Evolutionary conservation across 2,329 filamentous ascomycete species (phyloP).

Genomic region (Cladophialophora yegresii): DNA sequence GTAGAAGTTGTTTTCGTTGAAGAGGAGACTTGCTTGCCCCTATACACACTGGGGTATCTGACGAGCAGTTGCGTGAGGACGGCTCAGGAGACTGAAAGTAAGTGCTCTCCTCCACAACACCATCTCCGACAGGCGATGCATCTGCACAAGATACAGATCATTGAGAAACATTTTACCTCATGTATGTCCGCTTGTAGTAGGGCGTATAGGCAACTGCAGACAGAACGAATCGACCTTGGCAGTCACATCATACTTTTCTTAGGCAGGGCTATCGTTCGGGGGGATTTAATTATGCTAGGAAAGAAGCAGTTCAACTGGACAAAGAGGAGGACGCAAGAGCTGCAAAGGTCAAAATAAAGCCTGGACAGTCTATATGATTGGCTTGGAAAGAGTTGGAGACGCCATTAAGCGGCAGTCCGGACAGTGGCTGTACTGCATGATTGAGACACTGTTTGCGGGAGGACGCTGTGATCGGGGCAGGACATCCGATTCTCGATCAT

Average conservation of each 20-base stretch:
- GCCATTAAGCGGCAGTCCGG: constrained; percentile 6
- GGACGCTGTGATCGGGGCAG: constrained; percentile 3
- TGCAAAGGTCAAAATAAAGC: constrained; percentile 13
- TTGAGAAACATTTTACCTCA: not conserved
- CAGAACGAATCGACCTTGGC: not conserved
- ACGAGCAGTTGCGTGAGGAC: not conserved
- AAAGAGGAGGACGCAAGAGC: not conserved
- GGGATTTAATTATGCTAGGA: not conserved
- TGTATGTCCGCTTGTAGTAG: not conserved
- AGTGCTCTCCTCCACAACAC: not conserved
- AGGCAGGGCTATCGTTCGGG: not conserved
- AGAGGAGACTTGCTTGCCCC: not conserved
- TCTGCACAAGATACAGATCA: not conserved
- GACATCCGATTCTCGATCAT: constrained; percentile 9
- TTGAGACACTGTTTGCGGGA: constrained; percentile 7
- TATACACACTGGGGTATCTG: not conserved
- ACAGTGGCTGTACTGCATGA: constrained; percentile 12
- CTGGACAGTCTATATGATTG: constrained; percentile 3
- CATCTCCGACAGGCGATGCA: not conserved
- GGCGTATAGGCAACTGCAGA: not conserved
- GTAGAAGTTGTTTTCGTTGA: not conserved
- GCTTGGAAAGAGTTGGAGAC: constrained; percentile 10
- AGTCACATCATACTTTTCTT: not conserved
- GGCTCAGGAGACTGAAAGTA: not conserved
- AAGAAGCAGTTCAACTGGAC: not conserved